These are phyloP conservation scores for Blastomyces emzantsi DNA, from an alignment of 2,329 filamentous ascomycete genomes.

Conservation along the genomic window DNA sequence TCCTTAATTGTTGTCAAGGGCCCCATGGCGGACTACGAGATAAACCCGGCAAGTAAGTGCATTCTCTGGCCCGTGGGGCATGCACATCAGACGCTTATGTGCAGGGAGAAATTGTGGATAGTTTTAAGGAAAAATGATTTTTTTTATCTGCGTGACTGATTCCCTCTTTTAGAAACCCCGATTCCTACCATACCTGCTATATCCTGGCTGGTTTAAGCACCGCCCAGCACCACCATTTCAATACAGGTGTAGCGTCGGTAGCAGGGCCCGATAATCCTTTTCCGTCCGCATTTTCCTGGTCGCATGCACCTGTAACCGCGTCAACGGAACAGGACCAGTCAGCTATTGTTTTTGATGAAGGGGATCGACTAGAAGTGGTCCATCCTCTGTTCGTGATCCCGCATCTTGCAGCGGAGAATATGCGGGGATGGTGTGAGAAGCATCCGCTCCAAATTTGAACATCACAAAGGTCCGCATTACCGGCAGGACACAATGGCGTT, in stretches of 20 bases:
- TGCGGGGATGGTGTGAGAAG: constrained; percentile 55
- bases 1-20: constrained; percentile 75
- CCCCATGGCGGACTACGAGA: constrained; percentile 78
- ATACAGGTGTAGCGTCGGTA: constrained; percentile 7
- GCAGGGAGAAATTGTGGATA: neutral
- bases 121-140: neutral
- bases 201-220: constrained; percentile 77
- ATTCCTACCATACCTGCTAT: constrained; percentile 91
- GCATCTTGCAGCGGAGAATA: constrained; percentile 55
- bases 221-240: constrained; percentile 52
- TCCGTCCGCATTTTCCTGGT: constrained; percentile 33
- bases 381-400: constrained; percentile 85
- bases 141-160: neutral
- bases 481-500: neutral
- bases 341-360: constrained; percentile 53
- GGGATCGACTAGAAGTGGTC: constrained; percentile 59
- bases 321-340: constrained; percentile 43
- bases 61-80: constrained; percentile 5
- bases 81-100: constrained; percentile 6
- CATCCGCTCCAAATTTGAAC: constrained; percentile 34
- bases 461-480: neutral
- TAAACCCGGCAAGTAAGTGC: constrained; percentile 76
- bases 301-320: constrained; percentile 32
- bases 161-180: constrained; percentile 51
- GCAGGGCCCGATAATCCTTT: constrained; percentile 21